Base-by-base conservation (phyloP, 768 basidiomycete genomes). In the Podaxis rugospora region DNA sequence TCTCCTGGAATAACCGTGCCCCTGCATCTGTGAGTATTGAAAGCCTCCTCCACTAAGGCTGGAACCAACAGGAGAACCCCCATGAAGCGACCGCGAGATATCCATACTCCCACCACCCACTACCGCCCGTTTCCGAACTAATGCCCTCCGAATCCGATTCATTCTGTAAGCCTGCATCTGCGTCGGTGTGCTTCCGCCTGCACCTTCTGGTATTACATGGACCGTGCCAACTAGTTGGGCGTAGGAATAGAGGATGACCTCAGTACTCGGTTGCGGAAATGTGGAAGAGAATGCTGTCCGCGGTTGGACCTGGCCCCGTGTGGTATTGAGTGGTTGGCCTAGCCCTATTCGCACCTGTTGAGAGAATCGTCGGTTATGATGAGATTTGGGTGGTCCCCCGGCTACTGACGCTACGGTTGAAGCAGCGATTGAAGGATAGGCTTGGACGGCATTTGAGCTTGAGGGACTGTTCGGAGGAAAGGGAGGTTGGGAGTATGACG, bases 231-330 rank as follows among this genome's bases (percentile, higher is more conserved):
- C 75, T 35, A 95, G 80, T 60, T 94, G 90, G 0, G 87, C 91
- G 65, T 95, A 95, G 0, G 93, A 86, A 71, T 95, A 95, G 1
- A 95, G 80, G 18, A 95, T 83, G 16, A 91, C 74, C 64, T 93
- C 89, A 0, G 81, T 78, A 61, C 83, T 83, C 2, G 80, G 71
- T 23, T 77, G 71, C 36, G 81, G 73, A 67, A 83, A 81, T 14
- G 78, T 70, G 2, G 79, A 73, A 16, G 78, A 70, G 61, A 76
- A 79, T 4, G 82, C 77, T 1, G 77, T 75, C 23, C 76, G 78
- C 13, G 74, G 71, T 46, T 65, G 60, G n/a, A 50, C 67, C 54
- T 47, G 63, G 40, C 57, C 61, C 64, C 50, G 61, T 51, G 66
- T 74, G 47, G 69, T 23, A 10, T 61, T 54, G 1, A 79, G 70